phyloP scores from a whole-genome alignment of 208 protist genomes.

The Trypanosoma cruzi region DNA sequence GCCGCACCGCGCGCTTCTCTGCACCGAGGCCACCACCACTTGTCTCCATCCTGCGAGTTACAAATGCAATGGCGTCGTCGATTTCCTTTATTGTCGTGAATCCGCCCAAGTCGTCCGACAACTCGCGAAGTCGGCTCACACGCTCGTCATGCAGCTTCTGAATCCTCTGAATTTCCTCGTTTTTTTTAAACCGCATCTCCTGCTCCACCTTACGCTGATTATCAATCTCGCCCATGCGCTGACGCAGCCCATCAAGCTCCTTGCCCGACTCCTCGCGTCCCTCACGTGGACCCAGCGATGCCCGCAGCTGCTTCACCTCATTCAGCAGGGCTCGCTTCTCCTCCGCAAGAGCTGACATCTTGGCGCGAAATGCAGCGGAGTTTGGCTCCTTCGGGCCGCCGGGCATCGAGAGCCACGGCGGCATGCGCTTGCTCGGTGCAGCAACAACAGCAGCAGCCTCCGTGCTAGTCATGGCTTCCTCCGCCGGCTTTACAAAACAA shows the following conservation, averaged over 20 bases:
- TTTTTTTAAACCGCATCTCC: slow-evolving; percentile 54
- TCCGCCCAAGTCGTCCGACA: slow-evolving; percentile 62
- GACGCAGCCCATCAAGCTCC: slow-evolving; percentile 45
- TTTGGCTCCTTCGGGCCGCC: slow-evolving; percentile 61
- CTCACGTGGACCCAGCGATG: slow-evolving; percentile 39
- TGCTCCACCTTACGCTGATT: slow-evolving; percentile 43
- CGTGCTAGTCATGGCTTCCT: no score
- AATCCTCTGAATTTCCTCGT: slow-evolving; percentile 60
- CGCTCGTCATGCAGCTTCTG: slow-evolving; percentile 58
- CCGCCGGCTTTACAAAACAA: no score
- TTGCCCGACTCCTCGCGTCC: slow-evolving; percentile 30
- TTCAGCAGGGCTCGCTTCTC: slow-evolving; percentile 52
- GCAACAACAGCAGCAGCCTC: no score
- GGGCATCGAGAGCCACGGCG: slow-evolving; percentile 61
- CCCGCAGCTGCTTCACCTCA: slow-evolving; percentile 67
- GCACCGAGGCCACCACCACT: slow-evolving; percentile 61
- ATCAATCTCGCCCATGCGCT: slow-evolving; percentile 64
- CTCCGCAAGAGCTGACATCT: slow-evolving; percentile 43
- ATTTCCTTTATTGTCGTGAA: slow-evolving; percentile 71
- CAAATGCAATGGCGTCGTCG: slow-evolving; percentile 62
- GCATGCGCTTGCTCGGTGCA: slow-evolving; percentile 18
- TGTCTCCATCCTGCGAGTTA: slow-evolving; percentile 83
- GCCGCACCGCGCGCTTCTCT: slow-evolving; percentile 55
- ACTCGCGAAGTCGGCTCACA: slow-evolving; percentile 42
- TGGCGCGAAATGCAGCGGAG: slow-evolving; percentile 33